Evolutionary conservation across 176 grass and related monocot genomes (phyloP), one percentile per base, ranked within the genome.

Genomic region (Themeda triandra): DNA sequence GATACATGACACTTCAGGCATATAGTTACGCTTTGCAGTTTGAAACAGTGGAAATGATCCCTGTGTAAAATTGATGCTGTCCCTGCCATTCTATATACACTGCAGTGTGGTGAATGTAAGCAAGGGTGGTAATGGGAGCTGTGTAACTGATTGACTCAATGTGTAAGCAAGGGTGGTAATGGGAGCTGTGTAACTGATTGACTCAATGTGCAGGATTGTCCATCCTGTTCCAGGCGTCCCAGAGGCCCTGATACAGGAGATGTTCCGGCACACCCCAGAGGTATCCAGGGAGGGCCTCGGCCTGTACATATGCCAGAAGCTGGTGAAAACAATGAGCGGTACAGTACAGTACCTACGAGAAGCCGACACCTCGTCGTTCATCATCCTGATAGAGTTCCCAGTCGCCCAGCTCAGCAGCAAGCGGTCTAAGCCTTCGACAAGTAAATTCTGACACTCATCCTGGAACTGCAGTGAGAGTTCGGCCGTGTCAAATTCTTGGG

Each of bases 261-360:
- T 99, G 96, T 96, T 99, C 75, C 89, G 86, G 36, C 89, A 89
- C 21, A 90, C 84, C 71, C 93, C 89, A 18, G 87, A 77, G 12
- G 80, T 82, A 1, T 99, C 96, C 21, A 83, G 90, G 76, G 93
- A 96, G 84, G 93, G 93, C 41, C 93, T 96, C 33, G 89, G 91
- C 48, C 85, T 99, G 27, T 86, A 88, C 79, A 92, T 99, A 65
- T 94, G 92, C 86, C 96, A 96, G 81, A 94, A 94, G 80, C 86
- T 99, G 14, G 72, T 99, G 49, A 96, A 96, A 63, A 96, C 85
- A 40, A 99, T 99, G 96, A 89, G 91, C 3, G 96, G 93, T 53
- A 94, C 81, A 13, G 86, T 94, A 33, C 96, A 96, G 70, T 94
- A 96, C 87, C 89, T 94, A 65, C 89, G 93, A 62, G 96, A 96